Conservation (phyloP, 2,329 filamentous ascomycete genomes). For the Pseudogymnoascus sp. region DNA sequence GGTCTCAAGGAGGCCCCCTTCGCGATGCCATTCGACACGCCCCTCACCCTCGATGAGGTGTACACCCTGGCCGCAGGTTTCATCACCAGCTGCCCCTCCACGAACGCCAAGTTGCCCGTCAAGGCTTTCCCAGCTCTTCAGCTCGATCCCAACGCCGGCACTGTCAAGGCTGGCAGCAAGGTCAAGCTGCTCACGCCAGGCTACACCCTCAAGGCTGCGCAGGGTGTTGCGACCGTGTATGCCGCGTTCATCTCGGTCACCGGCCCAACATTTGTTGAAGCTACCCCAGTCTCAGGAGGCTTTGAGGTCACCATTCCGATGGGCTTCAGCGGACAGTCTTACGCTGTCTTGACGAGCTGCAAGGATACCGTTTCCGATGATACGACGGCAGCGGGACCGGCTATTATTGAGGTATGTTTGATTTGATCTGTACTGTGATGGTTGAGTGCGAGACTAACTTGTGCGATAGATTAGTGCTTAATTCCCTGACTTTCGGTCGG, state of each 20-base stretch:
- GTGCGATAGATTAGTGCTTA: not conserved
- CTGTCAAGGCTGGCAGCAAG: constrained; percentile 18
- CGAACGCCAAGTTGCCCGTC: constrained; percentile 46
- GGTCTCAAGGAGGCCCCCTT: constrained; percentile 42
- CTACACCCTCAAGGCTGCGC: constrained; percentile 18
- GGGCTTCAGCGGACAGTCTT: constrained; percentile 32
- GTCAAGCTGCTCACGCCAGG: constrained; percentile 23
- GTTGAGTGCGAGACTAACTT: not conserved
- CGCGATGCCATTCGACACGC: constrained; percentile 50
- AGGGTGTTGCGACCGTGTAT: constrained; percentile 23
- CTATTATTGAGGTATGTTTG: constrained; percentile 23
- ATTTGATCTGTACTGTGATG: not conserved
- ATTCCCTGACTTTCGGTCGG: not conserved
- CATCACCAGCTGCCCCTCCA: constrained; percentile 46
- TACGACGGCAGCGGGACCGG: constrained; percentile 29
- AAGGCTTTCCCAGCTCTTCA: constrained; percentile 47
- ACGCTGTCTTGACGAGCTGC: constrained; percentile 31
- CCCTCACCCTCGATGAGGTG: constrained; percentile 48
- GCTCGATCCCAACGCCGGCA: constrained; percentile 19
- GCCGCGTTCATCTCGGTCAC: constrained; percentile 33
- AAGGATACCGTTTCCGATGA: constrained; percentile 29
- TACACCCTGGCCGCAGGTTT: constrained; percentile 57
- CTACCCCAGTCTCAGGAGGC: constrained; percentile 20
- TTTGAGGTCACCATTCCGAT: constrained; percentile 24
- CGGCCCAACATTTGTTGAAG: constrained; percentile 28